phyloP scores from a whole-genome alignment of 192 early-diverging fungal genomes.

The Coemansia sp. region DNA sequence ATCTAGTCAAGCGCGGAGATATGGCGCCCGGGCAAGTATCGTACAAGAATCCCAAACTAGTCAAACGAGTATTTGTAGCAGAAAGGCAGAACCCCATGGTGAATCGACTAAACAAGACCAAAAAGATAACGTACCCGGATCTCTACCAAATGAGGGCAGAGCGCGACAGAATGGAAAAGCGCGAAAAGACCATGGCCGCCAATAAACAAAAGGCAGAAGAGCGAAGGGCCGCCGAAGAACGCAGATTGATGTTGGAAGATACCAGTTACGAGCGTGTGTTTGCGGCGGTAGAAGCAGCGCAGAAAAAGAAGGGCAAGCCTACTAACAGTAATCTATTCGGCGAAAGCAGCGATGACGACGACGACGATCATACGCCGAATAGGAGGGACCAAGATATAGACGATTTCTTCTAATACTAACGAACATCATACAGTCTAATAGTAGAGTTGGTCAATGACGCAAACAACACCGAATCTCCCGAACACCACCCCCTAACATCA shows the following conservation, averaged over 20 bases:
- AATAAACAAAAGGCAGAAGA: slow-evolving; percentile 49
- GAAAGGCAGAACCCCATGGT: slow-evolving; percentile 79
- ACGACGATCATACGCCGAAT: neutral
- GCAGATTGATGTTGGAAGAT: slow-evolving; percentile 35
- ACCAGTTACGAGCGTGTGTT: slow-evolving; percentile 49
- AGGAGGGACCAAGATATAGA: slow-evolving; percentile 21
- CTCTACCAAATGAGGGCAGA: slow-evolving; percentile 70
- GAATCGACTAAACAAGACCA: slow-evolving; percentile 95
- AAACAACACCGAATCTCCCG: neutral
- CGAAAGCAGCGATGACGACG: slow-evolving; percentile 12
- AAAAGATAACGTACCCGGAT: slow-evolving; percentile 72
- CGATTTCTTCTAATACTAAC: slow-evolving; percentile 29
- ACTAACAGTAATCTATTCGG: slow-evolving; percentile 29
- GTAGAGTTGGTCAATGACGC: too few species aligned
- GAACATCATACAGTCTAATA: slow-evolving; percentile 16
- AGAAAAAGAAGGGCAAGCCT: slow-evolving; percentile 9
- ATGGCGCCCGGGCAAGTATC: slow-evolving; percentile 98
- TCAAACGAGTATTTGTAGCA: slow-evolving; percentile 78
- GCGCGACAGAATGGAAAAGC: slow-evolving; percentile 46
- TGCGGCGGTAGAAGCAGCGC: slow-evolving; percentile 32
- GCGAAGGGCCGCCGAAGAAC: slow-evolving; percentile 32
- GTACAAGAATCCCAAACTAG: slow-evolving; percentile 75
- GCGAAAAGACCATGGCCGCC: slow-evolving; percentile 22
- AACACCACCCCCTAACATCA: slow-evolving; percentile 35
- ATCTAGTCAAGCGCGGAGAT: slow-evolving; percentile 85